Conservation (phyloP, 148 eudicot genomes). For the Amaranthus palmeri region DNA sequence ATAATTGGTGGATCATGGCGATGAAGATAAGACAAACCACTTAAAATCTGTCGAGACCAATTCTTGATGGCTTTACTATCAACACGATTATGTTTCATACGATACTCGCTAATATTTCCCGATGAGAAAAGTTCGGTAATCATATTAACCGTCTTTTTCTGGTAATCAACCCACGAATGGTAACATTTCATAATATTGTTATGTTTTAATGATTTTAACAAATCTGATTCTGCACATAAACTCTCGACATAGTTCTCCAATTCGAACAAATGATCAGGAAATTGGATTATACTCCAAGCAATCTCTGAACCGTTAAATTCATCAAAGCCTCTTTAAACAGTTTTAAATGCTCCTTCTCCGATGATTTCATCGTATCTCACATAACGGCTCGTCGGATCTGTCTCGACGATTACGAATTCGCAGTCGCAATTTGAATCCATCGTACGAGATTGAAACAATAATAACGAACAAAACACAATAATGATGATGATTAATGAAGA, state of each 20-base stretch:
- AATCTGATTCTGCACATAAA: slow-evolving; percentile 20
- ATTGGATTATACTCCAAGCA: slow-evolving; percentile 32
- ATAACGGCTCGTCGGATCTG: slow-evolving; percentile 11
- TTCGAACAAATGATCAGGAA: slow-evolving; percentile 15
- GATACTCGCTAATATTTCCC: slow-evolving; percentile 17
- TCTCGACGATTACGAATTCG: slow-evolving; percentile 9
- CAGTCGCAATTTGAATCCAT: no score
- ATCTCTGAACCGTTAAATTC: slow-evolving; percentile 35
- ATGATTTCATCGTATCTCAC: slow-evolving; percentile 10
- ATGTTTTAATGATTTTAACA: slow-evolving; percentile 29
- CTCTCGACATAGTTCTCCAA: slow-evolving; percentile 8
- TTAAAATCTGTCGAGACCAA: slow-evolving; percentile 34
- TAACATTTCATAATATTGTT: slow-evolving; percentile 27
- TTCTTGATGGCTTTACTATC: slow-evolving; percentile 32
- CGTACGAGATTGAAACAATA: no score
- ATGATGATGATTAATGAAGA: no score
- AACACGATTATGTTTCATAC: slow-evolving; percentile 20
- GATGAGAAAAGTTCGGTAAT: slow-evolving; percentile 25
- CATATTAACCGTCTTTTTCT: slow-evolving; percentile 23
- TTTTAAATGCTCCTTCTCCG: slow-evolving; percentile 19
- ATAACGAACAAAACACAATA: no score
- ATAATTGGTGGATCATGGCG: slow-evolving; percentile 30
- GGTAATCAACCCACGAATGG: slow-evolving; percentile 23
- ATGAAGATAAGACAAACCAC: slow-evolving; percentile 32
- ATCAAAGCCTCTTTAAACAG: slow-evolving; percentile 35